Evolutionary conservation across 2,329 filamentous ascomycete genomes (phyloP), one percentile per base, ranked within the genome.

Genomic region (Aspergillus felis): DNA sequence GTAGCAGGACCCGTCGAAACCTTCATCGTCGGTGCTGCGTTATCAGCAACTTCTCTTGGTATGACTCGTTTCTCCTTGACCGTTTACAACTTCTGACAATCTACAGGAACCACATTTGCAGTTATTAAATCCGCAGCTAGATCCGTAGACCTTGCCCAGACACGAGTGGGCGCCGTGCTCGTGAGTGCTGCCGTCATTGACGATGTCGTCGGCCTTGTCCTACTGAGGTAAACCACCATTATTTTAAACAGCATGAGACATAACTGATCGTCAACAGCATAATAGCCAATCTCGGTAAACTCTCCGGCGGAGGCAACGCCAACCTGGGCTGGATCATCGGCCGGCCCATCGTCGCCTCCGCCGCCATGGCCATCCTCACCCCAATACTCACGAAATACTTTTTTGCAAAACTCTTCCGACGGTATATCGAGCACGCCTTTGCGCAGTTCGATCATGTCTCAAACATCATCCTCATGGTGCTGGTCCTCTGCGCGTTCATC

Each of bases 101-200:
- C 8, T 7, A 6, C 3, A 53, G 73, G 66, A 0, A 71, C 69
- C 0, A 71, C 69, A 1, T 71, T 71, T 48, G 67, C 69, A 1
- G 69, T 71, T 0, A 70, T 72, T 6, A 59, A 62, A 3, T 70
- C 69, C 0, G 64, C 70, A 0, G 64, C 70, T 0, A 71, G 69
- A 35, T 67, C 64, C 6, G 68, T 79, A 1, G 74, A 78, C 57
- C 69, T 80, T 7, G 68, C 71, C 0, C 74, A 79, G 44, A 79
- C 77, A 1, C 69, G 74, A 28, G 72, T 79, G 1, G 76, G 78
- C 20, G 74, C 76, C 10, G 71, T 80, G 1, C 73, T 80, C 3
- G 72, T 79, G 50, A 78, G 76, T 61, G 78, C 78, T 0, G 78
- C 78, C 9, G 74, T 80, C 24, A 77, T 80, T 38, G 77, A 79